Conservation (phyloP, 495 filamentous ascomycete species). For the Parathielavia hyrcaniae region DNA sequence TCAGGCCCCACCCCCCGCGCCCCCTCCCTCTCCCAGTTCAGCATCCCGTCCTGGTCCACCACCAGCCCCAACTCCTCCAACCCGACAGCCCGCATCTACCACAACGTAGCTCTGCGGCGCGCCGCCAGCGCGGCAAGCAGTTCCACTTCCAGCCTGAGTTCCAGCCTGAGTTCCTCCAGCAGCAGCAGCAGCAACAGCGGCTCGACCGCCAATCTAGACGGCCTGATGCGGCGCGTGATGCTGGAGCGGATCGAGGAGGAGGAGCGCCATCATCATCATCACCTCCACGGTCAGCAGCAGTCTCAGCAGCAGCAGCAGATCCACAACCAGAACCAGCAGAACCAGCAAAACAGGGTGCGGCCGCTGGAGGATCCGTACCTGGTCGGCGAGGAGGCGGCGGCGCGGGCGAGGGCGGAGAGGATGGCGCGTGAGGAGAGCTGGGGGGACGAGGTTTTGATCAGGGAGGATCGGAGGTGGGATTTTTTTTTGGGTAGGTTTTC, state of each 20-base stretch:
- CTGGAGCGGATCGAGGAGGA: slow-evolving; percentile 36
- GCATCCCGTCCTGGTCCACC: slow-evolving; percentile 39
- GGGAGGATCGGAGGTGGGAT: slow-evolving; percentile 47
- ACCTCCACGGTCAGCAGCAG: too few relatives aligned
- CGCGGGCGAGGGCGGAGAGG: slow-evolving; percentile 39
- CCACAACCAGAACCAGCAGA: too few relatives aligned
- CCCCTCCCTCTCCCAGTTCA: slow-evolving; percentile 37
- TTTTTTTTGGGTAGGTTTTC: slow-evolving; percentile 40
- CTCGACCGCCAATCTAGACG: slow-evolving; percentile 17
- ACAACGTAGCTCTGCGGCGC: slow-evolving; percentile 44
- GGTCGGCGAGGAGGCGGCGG: slow-evolving; percentile 48
- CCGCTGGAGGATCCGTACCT: slow-evolving; percentile 49
- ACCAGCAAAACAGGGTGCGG: slow-evolving; percentile 31
- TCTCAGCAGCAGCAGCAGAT: too few relatives aligned
- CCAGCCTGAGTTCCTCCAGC: too few relatives aligned
- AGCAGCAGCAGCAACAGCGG: slow-evolving; percentile 13
- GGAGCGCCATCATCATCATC: slow-evolving; percentile 21
- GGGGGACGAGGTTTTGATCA: slow-evolving; percentile 39
- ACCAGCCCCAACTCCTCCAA: slow-evolving; percentile 32
- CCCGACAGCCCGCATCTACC: slow-evolving; percentile 45
- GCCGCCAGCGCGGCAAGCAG: slow-evolving; percentile 26
- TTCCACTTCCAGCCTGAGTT: too few relatives aligned
- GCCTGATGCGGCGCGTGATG: slow-evolving; percentile 23
- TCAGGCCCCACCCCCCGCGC: slow-evolving; percentile 12
- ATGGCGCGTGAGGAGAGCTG: slow-evolving; percentile 42